A percentile compares a stretch with the other conserved stretches of the same genome.
These are phyloP conservation scores for Athelia psychrophila DNA, from an alignment of 1,284 basidiomycete species.

Conservation along the genomic window DNA sequence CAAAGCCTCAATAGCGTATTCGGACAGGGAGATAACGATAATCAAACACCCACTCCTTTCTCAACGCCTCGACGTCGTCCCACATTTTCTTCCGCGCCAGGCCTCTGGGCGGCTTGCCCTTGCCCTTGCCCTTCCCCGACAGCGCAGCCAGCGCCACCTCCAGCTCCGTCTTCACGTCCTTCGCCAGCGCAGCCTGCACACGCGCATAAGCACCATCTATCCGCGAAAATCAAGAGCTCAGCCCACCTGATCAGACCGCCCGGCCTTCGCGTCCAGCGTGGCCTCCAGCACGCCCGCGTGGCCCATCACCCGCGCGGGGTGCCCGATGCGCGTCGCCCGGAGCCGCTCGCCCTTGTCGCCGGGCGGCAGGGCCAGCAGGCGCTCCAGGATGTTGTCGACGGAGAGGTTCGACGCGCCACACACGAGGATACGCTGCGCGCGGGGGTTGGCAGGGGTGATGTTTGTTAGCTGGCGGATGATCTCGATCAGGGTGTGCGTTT, in stretches of 20 bases:
- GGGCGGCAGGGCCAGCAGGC: constrained; percentile 63
- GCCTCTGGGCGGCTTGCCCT: constrained; percentile 70
- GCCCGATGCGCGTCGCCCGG: constrained; percentile 81
- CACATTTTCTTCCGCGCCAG: constrained; percentile 85
- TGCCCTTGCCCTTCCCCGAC: constrained; percentile 75
- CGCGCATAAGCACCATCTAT: neutral
- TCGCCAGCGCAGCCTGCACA: constrained; percentile 66
- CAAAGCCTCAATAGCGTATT: neutral
- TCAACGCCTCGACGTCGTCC: constrained; percentile 86
- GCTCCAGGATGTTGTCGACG: constrained; percentile 87
- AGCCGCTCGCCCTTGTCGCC: constrained; percentile 42
- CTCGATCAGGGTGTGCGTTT: constrained; percentile 91
- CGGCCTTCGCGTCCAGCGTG: constrained; percentile 88
- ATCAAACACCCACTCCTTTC: constrained; percentile 73
- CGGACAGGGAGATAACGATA: neutral
- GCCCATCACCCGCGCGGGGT: constrained; percentile 90
- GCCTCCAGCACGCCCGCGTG: constrained; percentile 64
- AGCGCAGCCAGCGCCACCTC: constrained; percentile 66
- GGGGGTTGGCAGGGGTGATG: constrained; percentile 42
- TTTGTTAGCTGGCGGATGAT: constrained; percentile 81
- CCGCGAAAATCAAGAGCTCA: neutral
- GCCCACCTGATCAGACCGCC: constrained; percentile 69
- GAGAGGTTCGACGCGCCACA: constrained; percentile 92
- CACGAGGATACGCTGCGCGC: constrained; percentile 65
- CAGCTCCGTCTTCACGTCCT: constrained; percentile 84